Conservation (phyloP, 768 basidiomycete genomes). For the Filobasidium floriforme region DNA sequence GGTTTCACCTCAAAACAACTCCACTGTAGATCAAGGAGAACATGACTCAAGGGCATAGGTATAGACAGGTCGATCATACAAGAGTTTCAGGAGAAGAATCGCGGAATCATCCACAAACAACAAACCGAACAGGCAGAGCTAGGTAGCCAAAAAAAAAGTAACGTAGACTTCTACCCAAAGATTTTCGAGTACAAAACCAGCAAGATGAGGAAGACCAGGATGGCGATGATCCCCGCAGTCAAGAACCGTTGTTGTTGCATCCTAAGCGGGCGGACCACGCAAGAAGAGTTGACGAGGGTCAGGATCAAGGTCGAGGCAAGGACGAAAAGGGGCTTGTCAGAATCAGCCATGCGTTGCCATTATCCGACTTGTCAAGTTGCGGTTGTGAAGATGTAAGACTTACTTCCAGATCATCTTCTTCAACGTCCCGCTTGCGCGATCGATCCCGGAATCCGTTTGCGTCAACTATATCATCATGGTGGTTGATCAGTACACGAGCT, state of each 20-base stretch:
- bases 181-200: conserved; percentile 41
- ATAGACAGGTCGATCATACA: too few relatives aligned
- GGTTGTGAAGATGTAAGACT: conserved; percentile 35
- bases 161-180: not conserved
- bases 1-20: too few relatives aligned
- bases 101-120: too few relatives aligned
- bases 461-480: conserved; percentile 54
- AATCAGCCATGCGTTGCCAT: not conserved
- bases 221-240: conserved; percentile 73
- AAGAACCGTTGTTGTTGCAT: conserved; percentile 95
- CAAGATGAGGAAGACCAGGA: conserved; percentile 72
- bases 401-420: conserved; percentile 95
- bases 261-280: conserved; percentile 48
- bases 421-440: conserved; percentile 80
- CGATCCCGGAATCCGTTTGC: conserved; percentile 79
- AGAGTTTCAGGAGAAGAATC: too few relatives aligned
- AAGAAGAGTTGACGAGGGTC: not conserved
- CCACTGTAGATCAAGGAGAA: too few relatives aligned
- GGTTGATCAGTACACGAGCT: not conserved
- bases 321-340: conserved; percentile 2
- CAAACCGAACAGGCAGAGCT: too few relatives aligned
- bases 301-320: not conserved
- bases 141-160: too few relatives aligned
- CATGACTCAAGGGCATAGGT: too few relatives aligned
- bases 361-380: not conserved